Evolutionary conservation across 164 flowering plant genomes (phyloP), one percentile per base, ranked within the genome.

Genomic region (Umbellularia californica): DNA sequence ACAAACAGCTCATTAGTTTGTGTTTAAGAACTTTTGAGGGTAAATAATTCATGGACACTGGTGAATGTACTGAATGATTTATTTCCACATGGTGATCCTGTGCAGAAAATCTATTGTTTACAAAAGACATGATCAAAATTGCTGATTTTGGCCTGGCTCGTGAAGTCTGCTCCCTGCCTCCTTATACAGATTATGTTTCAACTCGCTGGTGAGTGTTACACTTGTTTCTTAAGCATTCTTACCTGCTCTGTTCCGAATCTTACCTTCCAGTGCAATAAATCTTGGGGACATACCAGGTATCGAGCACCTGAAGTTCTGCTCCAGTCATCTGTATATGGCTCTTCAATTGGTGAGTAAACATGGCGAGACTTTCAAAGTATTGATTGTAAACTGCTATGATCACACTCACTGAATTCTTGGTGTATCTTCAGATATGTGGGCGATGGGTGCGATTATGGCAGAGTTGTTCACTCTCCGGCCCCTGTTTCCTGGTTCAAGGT

Each of bases 91-190:
- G 60, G 47, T 14, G 4, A 55, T 55, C n/a, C 19, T 14, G 7
- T 15, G 62, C 88, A 94, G 97, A 94, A 79, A 94, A 94, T 76
- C 80, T 94, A 68, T 79, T 94, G 79, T 93, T 90, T 14, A 79
- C 97, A 5, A 91, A 88, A 76, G 94, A 88, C 17, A 17, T 82
- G 11, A 90, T 92, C 71, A 94, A 94, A 84, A 77, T 94, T 79
- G 97, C 98, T 80, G 98, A 94, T 89, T 91, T 94, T 85, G 98
- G 98, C 72, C 95, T 94, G 77, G 99, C 98, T 71, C 92, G 99
- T n/a, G 99, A 95, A 83, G 83, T 86, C 63, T 80, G 51, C 77
- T 93, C 99, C 10, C 80, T 76, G 66, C 92, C 98, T 23, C 99
- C 99, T 41, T 95, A 85, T 60, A 95, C 98, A 3, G 97, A 95